A percentile compares a stretch with the other conserved stretches of the same genome.
phyloP scores from a whole-genome alignment of 2,329 filamentous ascomycete genomes.

The Calonectria pauciramosa region DNA sequence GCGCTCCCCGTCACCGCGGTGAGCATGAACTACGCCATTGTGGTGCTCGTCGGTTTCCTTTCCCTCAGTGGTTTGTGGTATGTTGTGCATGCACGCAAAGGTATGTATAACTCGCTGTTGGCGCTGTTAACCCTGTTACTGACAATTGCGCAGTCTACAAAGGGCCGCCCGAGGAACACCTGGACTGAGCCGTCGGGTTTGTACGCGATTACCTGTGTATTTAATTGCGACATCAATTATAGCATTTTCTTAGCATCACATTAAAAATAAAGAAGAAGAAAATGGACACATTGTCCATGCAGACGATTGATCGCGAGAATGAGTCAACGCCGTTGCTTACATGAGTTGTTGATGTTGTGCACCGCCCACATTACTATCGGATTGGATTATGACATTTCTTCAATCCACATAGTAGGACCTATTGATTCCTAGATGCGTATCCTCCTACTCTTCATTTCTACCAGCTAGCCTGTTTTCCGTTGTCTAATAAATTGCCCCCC shows the following conservation, averaged over 20 bases:
- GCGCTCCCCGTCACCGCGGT: conserved; percentile 68
- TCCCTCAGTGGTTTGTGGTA: conserved; percentile 73
- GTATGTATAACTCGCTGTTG: not conserved
- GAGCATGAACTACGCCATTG: conserved; percentile 77
- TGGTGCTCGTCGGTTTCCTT: conserved; percentile 75
- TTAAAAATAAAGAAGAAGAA: not conserved
- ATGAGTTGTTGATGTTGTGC: not conserved
- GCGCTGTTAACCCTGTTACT: not conserved
- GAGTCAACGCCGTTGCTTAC: not conserved
- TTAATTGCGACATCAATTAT: not conserved
- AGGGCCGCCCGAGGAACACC: conserved; percentile 35
- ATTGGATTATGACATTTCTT: not conserved
- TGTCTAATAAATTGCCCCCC: not conserved
- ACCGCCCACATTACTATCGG: not conserved
- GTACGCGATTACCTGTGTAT: not conserved
- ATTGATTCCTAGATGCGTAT: not conserved
- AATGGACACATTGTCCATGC: not conserved
- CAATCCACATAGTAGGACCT: not conserved
- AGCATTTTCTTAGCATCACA: not conserved
- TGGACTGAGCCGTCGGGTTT: not conserved
- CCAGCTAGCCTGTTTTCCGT: not conserved
- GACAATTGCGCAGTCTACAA: conserved; percentile 32
- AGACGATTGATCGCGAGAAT: too few species aligned
- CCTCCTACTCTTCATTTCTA: too few species aligned
- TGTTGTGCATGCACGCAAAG: conserved; percentile 60